Percentiles rank a stretch among this genome's conserved stretches.
These are phyloP conservation scores for Colletotrichum liriopes DNA, from an alignment of 2,329 filamentous ascomycete species.

Conservation along the genomic window DNA sequence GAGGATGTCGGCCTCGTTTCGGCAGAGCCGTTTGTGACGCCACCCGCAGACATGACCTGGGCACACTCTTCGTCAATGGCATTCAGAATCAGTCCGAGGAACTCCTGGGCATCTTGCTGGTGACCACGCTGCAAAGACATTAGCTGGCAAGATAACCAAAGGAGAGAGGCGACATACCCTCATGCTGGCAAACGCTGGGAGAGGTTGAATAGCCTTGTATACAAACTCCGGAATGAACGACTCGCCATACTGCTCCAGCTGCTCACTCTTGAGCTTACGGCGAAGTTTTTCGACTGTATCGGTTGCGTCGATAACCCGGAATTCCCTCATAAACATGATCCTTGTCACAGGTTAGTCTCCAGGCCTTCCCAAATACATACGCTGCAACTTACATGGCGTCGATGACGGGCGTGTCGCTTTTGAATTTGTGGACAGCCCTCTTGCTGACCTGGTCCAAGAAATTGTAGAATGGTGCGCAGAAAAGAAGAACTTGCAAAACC, in stretches of 20 bases:
- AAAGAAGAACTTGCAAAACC: slow-evolving; percentile 96
- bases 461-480: slow-evolving; percentile 93
- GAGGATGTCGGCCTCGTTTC: slow-evolving; percentile 48
- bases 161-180: slow-evolving; percentile 70
- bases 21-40: slow-evolving; percentile 42
- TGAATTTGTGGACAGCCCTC: slow-evolving; percentile 90
- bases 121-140: slow-evolving; percentile 79
- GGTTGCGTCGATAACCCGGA: slow-evolving; percentile 87
- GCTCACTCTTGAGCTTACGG: slow-evolving; percentile 82
- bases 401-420: slow-evolving; percentile 92
- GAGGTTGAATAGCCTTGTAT: slow-evolving; percentile 89
- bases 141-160: slow-evolving; percentile 36
- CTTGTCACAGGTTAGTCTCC: slow-evolving; percentile 57
- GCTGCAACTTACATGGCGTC: slow-evolving; percentile 85
- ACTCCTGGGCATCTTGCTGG: slow-evolving; percentile 98
- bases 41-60: slow-evolving; percentile 72
- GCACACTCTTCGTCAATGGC: slow-evolving; percentile 94
- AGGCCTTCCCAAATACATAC: not conserved
- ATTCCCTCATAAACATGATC: slow-evolving; percentile 97
- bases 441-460: slow-evolving; percentile 91
- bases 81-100: slow-evolving; percentile 92
- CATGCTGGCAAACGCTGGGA: slow-evolving; percentile 94
- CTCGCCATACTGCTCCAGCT: slow-evolving; percentile 92
- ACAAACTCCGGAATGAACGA: slow-evolving; percentile 95
- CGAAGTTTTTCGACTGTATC: slow-evolving; percentile 81